These are phyloP conservation scores for Takakia lepidozioides DNA, from an alignment of 225 moss, liverwort and hornwort species.

Conservation along the genomic window DNA sequence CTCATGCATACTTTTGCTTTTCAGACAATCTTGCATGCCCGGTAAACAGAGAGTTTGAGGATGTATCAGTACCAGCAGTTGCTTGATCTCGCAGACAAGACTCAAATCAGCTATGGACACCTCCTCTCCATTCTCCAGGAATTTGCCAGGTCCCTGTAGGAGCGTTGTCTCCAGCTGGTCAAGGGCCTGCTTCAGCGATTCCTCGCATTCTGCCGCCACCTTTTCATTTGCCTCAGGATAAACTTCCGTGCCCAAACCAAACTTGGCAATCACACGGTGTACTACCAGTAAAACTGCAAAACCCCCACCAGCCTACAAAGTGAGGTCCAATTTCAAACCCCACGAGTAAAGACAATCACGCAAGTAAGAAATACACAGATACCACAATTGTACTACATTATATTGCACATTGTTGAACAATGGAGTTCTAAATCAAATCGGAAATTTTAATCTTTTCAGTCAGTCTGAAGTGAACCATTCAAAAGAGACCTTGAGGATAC, in stretches of 20 bases:
- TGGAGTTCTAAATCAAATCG: background rate
- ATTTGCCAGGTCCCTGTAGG: constrained; percentile 24
- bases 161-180: constrained; percentile 32
- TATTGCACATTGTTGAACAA: too few relatives aligned
- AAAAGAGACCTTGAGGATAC: too few relatives aligned
- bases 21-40: too few relatives aligned
- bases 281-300: constrained; percentile 22
- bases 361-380: background rate
- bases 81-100: constrained; percentile 40
- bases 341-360: background rate
- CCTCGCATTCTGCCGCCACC: constrained; percentile 14
- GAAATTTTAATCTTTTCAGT: background rate
- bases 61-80: constrained; percentile 39
- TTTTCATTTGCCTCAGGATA: constrained; percentile 21
- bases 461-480: too few relatives aligned
- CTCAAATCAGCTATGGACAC: constrained; percentile 45
- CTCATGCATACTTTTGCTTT: too few relatives aligned
- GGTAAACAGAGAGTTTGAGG: too few relatives aligned
- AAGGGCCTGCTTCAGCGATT: constrained; percentile 11
- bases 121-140: constrained; percentile 26
- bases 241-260: constrained; percentile 21
- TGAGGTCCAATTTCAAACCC: background rate
- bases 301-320: background rate
- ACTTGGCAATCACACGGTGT: constrained; percentile 25
- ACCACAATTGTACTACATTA: background rate